Conservation (phyloP, 2,329 filamentous ascomycete genomes). For the Stagonosporopsis vannaccii region DNA sequence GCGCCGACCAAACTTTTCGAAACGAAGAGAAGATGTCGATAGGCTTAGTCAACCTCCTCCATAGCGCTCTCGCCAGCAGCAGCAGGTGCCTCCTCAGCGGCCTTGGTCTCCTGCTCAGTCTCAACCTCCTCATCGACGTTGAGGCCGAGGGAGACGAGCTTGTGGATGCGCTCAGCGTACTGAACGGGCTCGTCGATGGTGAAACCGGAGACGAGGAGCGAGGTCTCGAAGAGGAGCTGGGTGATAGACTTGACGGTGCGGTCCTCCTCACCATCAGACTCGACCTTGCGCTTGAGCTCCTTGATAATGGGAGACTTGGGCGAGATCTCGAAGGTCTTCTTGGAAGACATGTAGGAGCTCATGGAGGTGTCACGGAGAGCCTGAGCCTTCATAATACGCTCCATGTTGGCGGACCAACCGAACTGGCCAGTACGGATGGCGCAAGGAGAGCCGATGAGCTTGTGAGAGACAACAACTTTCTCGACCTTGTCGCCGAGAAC, state of each 20-base stretch:
- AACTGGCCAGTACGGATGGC: constrained; percentile 99
- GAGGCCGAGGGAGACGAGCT: constrained; percentile 96
- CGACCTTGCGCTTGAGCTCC: constrained; percentile 99
- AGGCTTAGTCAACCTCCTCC: constrained; percentile 96
- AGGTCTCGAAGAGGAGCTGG: constrained; percentile 98
- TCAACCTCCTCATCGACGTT: constrained; percentile 96
- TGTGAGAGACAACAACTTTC: constrained; percentile 99
- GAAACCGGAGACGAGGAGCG: constrained; percentile 97
- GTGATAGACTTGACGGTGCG: constrained; percentile 99
- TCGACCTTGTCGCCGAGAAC: constrained; percentile 99
- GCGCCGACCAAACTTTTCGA: constrained; percentile 49
- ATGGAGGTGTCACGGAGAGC: constrained; percentile 99
- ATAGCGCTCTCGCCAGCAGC: constrained; percentile 88
- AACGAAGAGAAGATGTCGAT: constrained; percentile 34
- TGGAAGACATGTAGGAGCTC: constrained; percentile 99
- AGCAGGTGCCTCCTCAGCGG: constrained; percentile 65
- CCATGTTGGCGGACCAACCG: constrained; percentile 99
- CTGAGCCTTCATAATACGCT: constrained; percentile 99
- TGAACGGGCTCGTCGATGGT: constrained; percentile 98
- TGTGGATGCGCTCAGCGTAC: constrained; percentile 99
- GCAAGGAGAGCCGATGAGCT: constrained; percentile 92
- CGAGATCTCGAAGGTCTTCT: constrained; percentile 99
- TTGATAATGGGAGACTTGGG: constrained; percentile 97
- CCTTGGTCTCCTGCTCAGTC: constrained; percentile 65
- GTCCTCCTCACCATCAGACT: constrained; percentile 96